Conservation (phyloP, 495 filamentous ascomycete genomes). For the Aspergillus biplanus region DNA sequence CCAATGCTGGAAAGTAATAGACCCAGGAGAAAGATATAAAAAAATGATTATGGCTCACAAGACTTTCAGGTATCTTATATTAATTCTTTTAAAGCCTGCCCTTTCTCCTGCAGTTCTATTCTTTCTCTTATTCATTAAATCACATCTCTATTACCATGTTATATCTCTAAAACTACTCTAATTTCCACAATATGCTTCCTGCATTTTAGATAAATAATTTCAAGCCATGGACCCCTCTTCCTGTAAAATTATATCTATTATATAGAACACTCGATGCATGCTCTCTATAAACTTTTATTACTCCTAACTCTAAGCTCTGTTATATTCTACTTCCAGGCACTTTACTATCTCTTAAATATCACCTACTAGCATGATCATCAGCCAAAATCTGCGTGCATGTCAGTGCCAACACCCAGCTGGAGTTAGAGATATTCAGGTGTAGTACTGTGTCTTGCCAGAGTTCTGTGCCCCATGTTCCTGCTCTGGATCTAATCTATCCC, state of each 20-base stretch:
- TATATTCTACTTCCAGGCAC: slow-evolving; percentile 12
- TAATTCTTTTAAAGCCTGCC: background rate
- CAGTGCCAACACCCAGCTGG: slow-evolving; percentile 15
- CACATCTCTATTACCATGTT: background rate
- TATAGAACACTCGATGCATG: slow-evolving; percentile 4
- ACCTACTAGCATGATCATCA: slow-evolving; percentile 25
- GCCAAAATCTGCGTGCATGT: slow-evolving; percentile 26
- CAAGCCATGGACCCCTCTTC: slow-evolving; percentile 11
- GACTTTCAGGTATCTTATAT: slow-evolving; percentile 6
- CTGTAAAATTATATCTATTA: background rate
- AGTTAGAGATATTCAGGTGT: background rate
- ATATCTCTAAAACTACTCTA: slow-evolving; percentile 6
- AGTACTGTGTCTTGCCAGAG: slow-evolving; percentile 7
- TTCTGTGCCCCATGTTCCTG: slow-evolving; percentile 7
- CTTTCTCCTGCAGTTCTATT: slow-evolving; percentile 3
- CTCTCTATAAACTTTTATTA: slow-evolving; percentile 1
- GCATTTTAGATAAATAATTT: slow-evolving; percentile 15
- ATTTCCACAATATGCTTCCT: slow-evolving; percentile 14
- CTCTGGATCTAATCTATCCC: slow-evolving; percentile 6
- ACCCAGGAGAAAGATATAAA: slow-evolving; percentile 8
- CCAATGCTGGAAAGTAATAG: slow-evolving; percentile 4
- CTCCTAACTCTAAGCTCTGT: background rate
- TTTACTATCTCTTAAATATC: slow-evolving; percentile 24
- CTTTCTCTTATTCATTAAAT: slow-evolving; percentile 4
- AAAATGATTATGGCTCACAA: background rate